phyloP scores from a whole-genome alignment of 768 basidiomycete species.

The Naganishia randhawae region DNA sequence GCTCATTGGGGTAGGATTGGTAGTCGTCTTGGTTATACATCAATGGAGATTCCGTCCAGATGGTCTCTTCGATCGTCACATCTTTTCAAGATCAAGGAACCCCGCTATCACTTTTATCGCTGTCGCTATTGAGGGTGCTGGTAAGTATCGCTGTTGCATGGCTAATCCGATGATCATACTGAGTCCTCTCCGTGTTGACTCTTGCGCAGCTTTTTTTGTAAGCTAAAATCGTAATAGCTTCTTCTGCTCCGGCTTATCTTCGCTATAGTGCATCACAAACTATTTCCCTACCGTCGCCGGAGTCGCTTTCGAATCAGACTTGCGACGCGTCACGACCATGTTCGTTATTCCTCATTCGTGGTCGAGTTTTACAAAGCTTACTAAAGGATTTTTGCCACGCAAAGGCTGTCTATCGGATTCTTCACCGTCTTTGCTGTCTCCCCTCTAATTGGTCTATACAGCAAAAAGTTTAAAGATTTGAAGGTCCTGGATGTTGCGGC shows the following conservation, averaged over 20 bases:
- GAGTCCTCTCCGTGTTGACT: background rate
- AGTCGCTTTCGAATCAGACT: slow-evolving; percentile 7
- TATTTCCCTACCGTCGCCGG: slow-evolving; percentile 11
- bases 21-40: background rate
- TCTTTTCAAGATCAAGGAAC: slow-evolving; percentile 17
- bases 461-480: background rate
- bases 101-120: slow-evolving; percentile 7
- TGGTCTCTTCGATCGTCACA: slow-evolving; percentile 17
- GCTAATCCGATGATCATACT: background rate
- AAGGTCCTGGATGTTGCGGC: background rate
- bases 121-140: slow-evolving; percentile 12
- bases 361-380: background rate
- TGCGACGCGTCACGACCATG: slow-evolving; percentile 12
- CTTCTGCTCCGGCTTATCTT: background rate
- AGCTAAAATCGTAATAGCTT: background rate
- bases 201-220: background rate
- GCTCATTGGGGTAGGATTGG: slow-evolving; percentile 15
- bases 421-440: slow-evolving; percentile 8
- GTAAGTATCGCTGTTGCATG: background rate
- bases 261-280: slow-evolving; percentile 3
- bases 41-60: slow-evolving; percentile 10
- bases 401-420: slow-evolving; percentile 17
- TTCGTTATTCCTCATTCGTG: background rate
- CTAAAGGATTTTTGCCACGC: background rate
- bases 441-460: slow-evolving; percentile 7